A percentile compares a stretch with the other conserved stretches of the same genome.
Evolutionary conservation across 192 early-diverging fungal genomes (phyloP).

Genomic region (Rhizoclosmatium sp.): DNA sequence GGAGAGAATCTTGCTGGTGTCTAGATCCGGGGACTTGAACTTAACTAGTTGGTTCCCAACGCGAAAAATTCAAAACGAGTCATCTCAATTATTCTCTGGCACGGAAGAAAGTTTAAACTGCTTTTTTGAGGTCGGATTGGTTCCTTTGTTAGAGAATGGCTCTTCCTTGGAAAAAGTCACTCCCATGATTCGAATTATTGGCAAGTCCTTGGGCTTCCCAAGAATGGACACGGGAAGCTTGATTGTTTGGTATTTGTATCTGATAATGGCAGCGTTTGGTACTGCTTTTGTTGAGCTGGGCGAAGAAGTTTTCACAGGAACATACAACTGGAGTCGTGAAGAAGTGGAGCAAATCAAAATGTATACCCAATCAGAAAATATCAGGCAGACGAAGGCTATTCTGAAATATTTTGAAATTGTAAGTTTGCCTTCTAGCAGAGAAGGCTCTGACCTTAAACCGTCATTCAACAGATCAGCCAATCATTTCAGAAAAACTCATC

Average conservation of each 20-base stretch:
- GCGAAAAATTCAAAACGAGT: not conserved
- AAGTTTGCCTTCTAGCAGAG: too few species aligned
- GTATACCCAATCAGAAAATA: too few species aligned
- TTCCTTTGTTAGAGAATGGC: not conserved
- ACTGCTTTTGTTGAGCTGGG: not conserved
- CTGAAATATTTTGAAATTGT: too few species aligned
- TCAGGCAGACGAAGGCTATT: too few species aligned
- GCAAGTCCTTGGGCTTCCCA: not conserved
- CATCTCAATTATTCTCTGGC: not conserved
- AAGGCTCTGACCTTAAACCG: too few species aligned
- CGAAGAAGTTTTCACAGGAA: not conserved
- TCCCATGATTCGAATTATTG: not conserved
- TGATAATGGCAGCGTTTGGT: not conserved
- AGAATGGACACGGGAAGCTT: not conserved
- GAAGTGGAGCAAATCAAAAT: too few species aligned
- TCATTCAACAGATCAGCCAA: too few species aligned
- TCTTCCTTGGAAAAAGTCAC: not conserved
- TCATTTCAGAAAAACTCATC: too few species aligned
- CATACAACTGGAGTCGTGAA: too few species aligned
- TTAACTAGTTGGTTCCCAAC: not conserved
- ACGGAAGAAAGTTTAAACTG: too few species aligned
- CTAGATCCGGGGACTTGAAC: not conserved
- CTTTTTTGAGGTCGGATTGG: not conserved
- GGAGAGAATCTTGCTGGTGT: not conserved
- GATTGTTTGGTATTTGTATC: not conserved